Conservation (phyloP, 2,329 filamentous ascomycete species). For the Chaetothyriales sp. region DNA sequence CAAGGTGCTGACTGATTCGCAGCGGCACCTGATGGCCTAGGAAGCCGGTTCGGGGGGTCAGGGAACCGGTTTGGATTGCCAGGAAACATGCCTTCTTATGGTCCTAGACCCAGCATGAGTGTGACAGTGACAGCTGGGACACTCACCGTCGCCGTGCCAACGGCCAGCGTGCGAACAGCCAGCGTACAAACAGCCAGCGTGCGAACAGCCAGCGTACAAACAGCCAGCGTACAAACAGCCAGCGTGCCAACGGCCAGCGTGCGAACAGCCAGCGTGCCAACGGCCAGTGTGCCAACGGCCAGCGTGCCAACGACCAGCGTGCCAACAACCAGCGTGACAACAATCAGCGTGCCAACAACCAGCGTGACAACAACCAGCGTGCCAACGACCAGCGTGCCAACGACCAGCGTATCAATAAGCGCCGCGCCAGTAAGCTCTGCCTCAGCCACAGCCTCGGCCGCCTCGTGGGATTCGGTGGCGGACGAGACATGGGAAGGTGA, state of each 20-base stretch:
- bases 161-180: background rate
- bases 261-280: background rate
- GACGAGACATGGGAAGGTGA: background rate
- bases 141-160: background rate
- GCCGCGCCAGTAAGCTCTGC: background rate
- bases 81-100: background rate
- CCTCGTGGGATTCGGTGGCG: background rate
- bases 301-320: background rate
- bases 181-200: background rate
- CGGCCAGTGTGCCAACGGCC: background rate
- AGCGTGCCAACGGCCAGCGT: background rate
- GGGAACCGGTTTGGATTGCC: background rate
- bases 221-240: background rate
- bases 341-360: background rate
- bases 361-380: background rate
- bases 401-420: background rate
- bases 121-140: background rate
- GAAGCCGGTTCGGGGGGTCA: background rate
- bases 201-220: background rate
- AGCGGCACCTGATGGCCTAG: background rate
- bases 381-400: background rate
- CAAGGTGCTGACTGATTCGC: background rate
- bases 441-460: background rate
- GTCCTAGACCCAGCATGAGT: background rate
- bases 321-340: background rate